These are phyloP conservation scores for Brassica rapa DNA, from an alignment of 345 rosid genomes.

Conservation along the genomic window DNA sequence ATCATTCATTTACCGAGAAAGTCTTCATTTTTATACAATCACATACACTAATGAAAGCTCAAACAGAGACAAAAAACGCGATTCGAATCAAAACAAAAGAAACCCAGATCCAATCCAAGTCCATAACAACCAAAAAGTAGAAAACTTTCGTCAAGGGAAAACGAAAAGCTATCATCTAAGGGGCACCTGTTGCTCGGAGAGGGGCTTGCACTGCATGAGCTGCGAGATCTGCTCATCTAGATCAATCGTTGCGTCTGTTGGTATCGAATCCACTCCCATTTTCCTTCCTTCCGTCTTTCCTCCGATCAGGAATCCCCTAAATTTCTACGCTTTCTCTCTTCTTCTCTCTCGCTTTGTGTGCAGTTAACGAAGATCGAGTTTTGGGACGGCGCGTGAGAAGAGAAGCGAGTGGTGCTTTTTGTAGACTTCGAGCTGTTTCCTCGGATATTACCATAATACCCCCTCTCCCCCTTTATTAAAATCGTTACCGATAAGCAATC, in stretches of 20 bases:
- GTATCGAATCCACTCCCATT: not conserved
- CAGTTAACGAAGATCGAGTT: constrained; percentile 26
- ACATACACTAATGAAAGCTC: not conserved
- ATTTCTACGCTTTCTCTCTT: constrained; percentile 27
- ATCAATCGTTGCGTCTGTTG: not conserved
- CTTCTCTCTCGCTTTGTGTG: constrained; percentile 33
- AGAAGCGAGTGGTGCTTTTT: constrained; percentile 36
- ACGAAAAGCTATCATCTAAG: not conserved
- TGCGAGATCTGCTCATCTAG: not conserved
- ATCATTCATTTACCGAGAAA: not conserved
- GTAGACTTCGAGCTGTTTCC: constrained; percentile 20
- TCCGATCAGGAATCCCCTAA: constrained; percentile 43
- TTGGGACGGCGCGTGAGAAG: constrained; percentile 43
- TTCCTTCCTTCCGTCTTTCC: not conserved
- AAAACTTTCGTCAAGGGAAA: not conserved
- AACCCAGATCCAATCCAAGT: not conserved
- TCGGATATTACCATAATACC: constrained; percentile 1
- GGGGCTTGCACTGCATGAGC: not conserved
- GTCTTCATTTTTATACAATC: not conserved
- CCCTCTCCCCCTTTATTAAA: not conserved
- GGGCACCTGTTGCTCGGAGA: not conserved
- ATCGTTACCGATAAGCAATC: not conserved
- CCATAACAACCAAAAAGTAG: not conserved
- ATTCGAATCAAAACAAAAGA: not conserved
- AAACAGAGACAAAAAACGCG: not conserved